Percentiles rank a stretch among this genome's conserved stretches.
Conservation (phyloP, 176 grass and related monocot genomes). For the Bonia amplexicaulis region DNA sequence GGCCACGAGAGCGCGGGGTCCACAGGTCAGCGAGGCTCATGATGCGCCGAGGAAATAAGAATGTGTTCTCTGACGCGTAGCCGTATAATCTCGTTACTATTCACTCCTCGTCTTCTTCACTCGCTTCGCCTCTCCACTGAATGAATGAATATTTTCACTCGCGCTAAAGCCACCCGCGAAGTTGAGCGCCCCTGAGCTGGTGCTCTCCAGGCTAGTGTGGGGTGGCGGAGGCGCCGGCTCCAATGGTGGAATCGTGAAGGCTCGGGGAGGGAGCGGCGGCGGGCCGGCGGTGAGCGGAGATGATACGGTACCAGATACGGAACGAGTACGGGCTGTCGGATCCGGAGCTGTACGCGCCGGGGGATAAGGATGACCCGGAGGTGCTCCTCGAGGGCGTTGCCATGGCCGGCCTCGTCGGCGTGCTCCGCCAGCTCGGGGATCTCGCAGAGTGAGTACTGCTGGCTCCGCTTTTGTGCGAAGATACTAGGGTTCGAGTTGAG, state of each 20-base stretch:
- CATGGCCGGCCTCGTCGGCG: constrained; percentile 87
- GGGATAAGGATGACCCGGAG: constrained; percentile 86
- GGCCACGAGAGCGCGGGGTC: not conserved
- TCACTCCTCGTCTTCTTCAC: constrained; percentile 24
- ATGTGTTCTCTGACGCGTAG: constrained; percentile 33
- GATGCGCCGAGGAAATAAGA: constrained; percentile 23
- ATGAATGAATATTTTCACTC: not conserved
- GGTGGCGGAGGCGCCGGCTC: constrained; percentile 1
- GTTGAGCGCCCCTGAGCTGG: not conserved
- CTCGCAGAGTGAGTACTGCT: constrained; percentile 68
- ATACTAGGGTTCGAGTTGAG: not conserved
- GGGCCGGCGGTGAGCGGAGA: constrained; percentile 19
- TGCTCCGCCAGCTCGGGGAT: constrained; percentile 95
- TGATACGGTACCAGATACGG: constrained; percentile 89
- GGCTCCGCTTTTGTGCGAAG: not conserved
- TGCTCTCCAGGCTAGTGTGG: not conserved
- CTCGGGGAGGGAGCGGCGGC: not conserved
- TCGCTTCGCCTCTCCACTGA: not conserved
- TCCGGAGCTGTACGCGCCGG: constrained; percentile 55
- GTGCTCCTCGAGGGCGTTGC: constrained; percentile 94
- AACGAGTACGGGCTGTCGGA: constrained; percentile 81
- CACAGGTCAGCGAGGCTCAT: not conserved
- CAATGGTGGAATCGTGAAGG: constrained; percentile 36
- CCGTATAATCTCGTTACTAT: constrained; percentile 31
- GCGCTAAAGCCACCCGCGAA: constrained; percentile 29